Evolutionary conservation across 2,329 filamentous ascomycete species (phyloP).

Genomic region (Ascochyta koolunga): DNA sequence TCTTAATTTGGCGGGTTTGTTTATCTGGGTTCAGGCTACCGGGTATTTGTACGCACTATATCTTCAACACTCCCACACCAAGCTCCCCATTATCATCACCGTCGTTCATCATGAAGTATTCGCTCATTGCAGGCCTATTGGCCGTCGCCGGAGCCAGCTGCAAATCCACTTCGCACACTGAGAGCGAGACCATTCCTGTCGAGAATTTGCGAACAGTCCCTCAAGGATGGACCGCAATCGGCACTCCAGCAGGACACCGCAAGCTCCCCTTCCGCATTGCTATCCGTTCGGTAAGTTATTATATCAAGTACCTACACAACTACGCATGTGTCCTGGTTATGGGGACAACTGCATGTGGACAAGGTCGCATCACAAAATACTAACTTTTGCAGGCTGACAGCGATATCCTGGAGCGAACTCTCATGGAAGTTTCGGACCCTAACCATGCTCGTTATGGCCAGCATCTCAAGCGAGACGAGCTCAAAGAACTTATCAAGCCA

Average conservation of each 20-base stretch:
- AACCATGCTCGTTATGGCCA: slow-evolving; percentile 64
- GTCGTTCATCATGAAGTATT: slow-evolving; percentile 34
- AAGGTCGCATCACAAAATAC: slow-evolving; percentile 6
- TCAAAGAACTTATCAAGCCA: slow-evolving; percentile 62
- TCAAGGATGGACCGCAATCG: slow-evolving; percentile 45
- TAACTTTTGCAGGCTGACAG: slow-evolving; percentile 54
- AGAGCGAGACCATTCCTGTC: slow-evolving; percentile 32
- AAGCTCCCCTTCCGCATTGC: slow-evolving; percentile 49
- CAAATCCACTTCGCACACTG: slow-evolving; percentile 34
- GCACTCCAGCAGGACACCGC: slow-evolving; percentile 36
- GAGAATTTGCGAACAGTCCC: slow-evolving; percentile 43
- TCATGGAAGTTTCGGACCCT: slow-evolving; percentile 68
- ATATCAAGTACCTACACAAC: neutral
- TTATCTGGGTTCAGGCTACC: slow-evolving; percentile 21
- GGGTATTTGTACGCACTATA: slow-evolving; percentile 11
- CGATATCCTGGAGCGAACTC: slow-evolving; percentile 61
- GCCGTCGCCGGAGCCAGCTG: slow-evolving; percentile 38
- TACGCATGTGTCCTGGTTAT: too few species aligned
- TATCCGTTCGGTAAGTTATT: slow-evolving; percentile 43
- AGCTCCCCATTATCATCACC: neutral
- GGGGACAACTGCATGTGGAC: neutral
- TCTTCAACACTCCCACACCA: neutral
- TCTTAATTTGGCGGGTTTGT: slow-evolving; percentile 24
- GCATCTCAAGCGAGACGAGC: slow-evolving; percentile 66
- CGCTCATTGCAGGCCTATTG: slow-evolving; percentile 41